These are phyloP conservation scores for Daldinia childiae DNA, from an alignment of 495 filamentous ascomycete species.

Conservation along the genomic window DNA sequence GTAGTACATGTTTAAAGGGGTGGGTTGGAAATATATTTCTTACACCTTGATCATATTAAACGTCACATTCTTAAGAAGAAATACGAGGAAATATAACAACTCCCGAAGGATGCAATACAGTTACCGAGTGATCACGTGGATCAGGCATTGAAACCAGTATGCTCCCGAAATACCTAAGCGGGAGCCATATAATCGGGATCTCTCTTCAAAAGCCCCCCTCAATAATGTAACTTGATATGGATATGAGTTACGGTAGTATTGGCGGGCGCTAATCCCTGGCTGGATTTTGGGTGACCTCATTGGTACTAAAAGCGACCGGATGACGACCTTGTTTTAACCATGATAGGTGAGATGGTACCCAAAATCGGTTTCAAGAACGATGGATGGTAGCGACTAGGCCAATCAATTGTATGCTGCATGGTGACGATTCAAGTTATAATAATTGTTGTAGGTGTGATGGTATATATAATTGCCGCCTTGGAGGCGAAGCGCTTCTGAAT, in stretches of 20 bases:
- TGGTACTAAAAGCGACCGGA: conserved; percentile 11
- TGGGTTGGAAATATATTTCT: no score
- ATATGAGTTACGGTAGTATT: neutral
- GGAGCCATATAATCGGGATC: neutral
- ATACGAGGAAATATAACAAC: no score
- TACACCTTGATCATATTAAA: no score
- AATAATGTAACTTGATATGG: no score
- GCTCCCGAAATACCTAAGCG: neutral
- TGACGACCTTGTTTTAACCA: conserved; percentile 12
- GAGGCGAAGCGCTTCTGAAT: conserved; percentile 4
- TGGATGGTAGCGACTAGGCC: conserved; percentile 9
- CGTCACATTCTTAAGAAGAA: no score
- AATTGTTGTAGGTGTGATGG: neutral
- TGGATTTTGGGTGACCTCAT: neutral
- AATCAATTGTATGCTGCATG: conserved; percentile 20
- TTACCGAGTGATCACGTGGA: neutral
- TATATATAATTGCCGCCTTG: neutral
- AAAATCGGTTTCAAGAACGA: conserved; percentile 22
- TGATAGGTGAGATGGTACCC: conserved; percentile 18
- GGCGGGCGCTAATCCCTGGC: neutral
- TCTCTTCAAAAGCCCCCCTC: neutral
- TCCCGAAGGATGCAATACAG: no score
- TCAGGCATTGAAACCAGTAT: neutral
- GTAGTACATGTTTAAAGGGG: no score
- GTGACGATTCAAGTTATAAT: neutral